Percentiles rank a stretch among this genome's conserved stretches.
phyloP scores from a whole-genome alignment of 768 basidiomycete genomes.

The Panus rudis region DNA sequence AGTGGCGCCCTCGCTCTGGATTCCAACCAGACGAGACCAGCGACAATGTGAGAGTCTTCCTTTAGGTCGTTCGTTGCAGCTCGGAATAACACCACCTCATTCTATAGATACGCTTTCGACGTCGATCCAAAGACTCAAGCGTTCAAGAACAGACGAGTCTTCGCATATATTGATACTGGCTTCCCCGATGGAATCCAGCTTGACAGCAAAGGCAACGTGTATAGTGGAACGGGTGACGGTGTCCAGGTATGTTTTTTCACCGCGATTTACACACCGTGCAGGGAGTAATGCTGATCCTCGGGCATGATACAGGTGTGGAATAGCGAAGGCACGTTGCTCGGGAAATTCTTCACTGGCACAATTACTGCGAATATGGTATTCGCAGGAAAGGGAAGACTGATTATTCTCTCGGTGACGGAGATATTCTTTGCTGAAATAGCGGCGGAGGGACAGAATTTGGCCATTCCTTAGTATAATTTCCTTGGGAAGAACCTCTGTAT shows the following conservation, averaged over 20 bases:
- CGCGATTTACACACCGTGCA: neutral
- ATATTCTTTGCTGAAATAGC: constrained; percentile 33
- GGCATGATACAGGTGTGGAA: constrained; percentile 40
- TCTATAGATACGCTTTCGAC: constrained; percentile 59
- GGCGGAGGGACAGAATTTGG: constrained; percentile 24
- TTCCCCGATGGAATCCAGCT: constrained; percentile 63
- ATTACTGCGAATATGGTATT: constrained; percentile 34
- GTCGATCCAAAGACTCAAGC: constrained; percentile 47
- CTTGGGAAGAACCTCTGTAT: too few relatives aligned
- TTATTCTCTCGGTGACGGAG: constrained; percentile 33
- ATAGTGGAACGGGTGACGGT: constrained; percentile 63
- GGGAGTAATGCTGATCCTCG: neutral
- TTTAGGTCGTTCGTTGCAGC: constrained; percentile 16
- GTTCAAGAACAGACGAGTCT: constrained; percentile 56
- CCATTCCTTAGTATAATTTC: too few relatives aligned
- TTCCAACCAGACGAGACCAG: constrained; percentile 50
- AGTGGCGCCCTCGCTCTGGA: constrained; percentile 39
- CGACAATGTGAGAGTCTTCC: constrained; percentile 53
- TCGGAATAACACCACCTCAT: neutral
- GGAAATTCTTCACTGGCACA: constrained; percentile 52
- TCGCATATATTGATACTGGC: constrained; percentile 61
- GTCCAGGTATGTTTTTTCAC: constrained; percentile 37
- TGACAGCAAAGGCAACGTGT: constrained; percentile 60
- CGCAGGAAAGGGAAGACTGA: constrained; percentile 31
- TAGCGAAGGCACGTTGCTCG: constrained; percentile 46